Evolutionary conservation across 2,329 filamentous ascomycete species (phyloP), one percentile per base, ranked within the genome.

Genomic region (Chrysosporium keratinophilum): DNA sequence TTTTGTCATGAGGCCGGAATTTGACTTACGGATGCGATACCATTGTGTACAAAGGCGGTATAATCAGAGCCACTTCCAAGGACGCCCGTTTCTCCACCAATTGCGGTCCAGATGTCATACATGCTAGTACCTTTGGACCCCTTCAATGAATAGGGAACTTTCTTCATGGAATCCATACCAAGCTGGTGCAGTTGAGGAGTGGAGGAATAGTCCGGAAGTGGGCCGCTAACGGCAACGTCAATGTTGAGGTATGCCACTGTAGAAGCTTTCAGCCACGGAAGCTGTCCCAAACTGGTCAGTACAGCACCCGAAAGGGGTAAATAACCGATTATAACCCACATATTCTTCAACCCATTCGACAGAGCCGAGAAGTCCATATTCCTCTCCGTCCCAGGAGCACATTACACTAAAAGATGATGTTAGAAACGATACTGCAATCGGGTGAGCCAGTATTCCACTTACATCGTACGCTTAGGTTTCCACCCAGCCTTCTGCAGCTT

Each of bases 321-420:
- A n/a, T 1, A 35, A 39, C 35, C 2, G 7, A 45, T 46, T 39
- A n/a, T 7, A n/a, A 55, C 58, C 19, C 49, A 64, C 56, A 61
- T 72, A 74, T 58, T 76, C 74, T 58, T 77, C 74, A 44, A 76
- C 69, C 71, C 72, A 76, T 57, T 76, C 74, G 0, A 74, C 75
- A 19, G 68, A 71, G 42, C 63, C 64, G 14, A 72, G 57, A 4
- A 73, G 62, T 9, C 66, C 68, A 48, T 64, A 73, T 56, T 72
- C 69, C 51, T 67, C 66, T 4, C 61, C 57, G 33, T 69, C 67
- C 66, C 66, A 69, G n/a, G 63, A 66, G 2, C 60, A 62, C 12
- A 69, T 57, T n/a, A 68, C 60, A 50, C 57, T 60, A 49, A 15
- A 40, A 28, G 40, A 34, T 34, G 20, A 49, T 7, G 43, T 58